Evolutionary conservation across 176 grass and related monocot genomes (phyloP).

Genomic region (Pontederia crassipes): DNA sequence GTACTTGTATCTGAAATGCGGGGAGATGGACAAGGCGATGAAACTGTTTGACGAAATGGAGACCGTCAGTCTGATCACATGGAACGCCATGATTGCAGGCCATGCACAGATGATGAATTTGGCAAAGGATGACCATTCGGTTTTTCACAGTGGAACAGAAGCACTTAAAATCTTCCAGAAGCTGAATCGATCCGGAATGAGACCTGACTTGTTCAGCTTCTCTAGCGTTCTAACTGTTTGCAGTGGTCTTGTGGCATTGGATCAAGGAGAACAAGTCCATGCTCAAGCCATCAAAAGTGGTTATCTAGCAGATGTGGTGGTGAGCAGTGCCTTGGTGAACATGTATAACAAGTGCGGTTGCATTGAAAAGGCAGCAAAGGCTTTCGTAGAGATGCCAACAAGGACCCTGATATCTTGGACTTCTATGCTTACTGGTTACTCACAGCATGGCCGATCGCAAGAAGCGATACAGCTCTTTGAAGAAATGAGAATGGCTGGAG

Average conservation of each 20-base stretch:
- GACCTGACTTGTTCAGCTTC: slow-evolving; percentile 71
- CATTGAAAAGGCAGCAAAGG: slow-evolving; percentile 51
- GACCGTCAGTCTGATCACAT: slow-evolving; percentile 44
- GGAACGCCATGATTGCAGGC: slow-evolving; percentile 67
- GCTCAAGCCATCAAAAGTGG: slow-evolving; percentile 62
- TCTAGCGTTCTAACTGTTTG: slow-evolving; percentile 68
- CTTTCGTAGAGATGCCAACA: slow-evolving; percentile 58
- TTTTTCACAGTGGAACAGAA: slow-evolving; percentile 41
- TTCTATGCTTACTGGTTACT: slow-evolving; percentile 74
- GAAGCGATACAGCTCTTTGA: slow-evolving; percentile 78
- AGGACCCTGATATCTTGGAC: slow-evolving; percentile 74
- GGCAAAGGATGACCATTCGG: slow-evolving; percentile 55
- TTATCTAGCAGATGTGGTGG: slow-evolving; percentile 65
- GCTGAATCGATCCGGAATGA: slow-evolving; percentile 39
- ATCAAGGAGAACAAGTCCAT: slow-evolving; percentile 74
- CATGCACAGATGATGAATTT: slow-evolving; percentile 58
- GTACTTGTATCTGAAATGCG: slow-evolving; percentile 66
- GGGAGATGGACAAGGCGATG: slow-evolving; percentile 46
- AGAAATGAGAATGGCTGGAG: slow-evolving; percentile 60
- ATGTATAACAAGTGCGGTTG: slow-evolving; percentile 89
- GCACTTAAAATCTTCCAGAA: slow-evolving; percentile 57
- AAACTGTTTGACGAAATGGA: slow-evolving; percentile 55
- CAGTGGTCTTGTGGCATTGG: slow-evolving; percentile 63
- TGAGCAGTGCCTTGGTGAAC: slow-evolving; percentile 67
- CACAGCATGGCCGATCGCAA: slow-evolving; percentile 55